Percentiles rank a stretch among this genome's conserved stretches.
phyloP scores from a whole-genome alignment of 495 filamentous ascomycete genomes.

The Niebla homalea region DNA sequence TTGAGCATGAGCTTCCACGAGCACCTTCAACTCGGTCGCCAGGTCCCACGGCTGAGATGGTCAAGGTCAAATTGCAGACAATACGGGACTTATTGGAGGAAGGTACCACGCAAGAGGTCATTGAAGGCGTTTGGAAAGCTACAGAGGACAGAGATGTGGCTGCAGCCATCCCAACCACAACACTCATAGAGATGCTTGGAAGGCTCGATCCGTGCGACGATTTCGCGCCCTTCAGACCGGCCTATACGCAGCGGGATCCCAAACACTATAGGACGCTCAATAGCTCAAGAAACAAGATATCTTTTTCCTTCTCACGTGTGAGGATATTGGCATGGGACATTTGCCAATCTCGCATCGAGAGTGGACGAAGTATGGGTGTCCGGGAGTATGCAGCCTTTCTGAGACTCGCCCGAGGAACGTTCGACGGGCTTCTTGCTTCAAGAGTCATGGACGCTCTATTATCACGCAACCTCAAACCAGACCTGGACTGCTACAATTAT shows the following conservation, averaged over 20 bases:
- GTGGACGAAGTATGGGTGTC: not conserved
- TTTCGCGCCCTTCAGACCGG: constrained; percentile 8
- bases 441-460: constrained; percentile 39
- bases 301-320: not conserved
- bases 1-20: no score
- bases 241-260: constrained; percentile 19
- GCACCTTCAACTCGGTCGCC: no score
- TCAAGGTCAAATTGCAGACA: no score
- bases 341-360: not conserved
- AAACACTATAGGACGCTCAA: constrained; percentile 1
- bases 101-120: constrained; percentile 2
- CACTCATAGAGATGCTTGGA: constrained; percentile 36
- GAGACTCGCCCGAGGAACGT: constrained; percentile 4
- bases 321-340: not conserved
- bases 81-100: no score
- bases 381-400: constrained; percentile 5
- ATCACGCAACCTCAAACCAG: constrained; percentile 24
- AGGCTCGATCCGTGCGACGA: constrained; percentile 31
- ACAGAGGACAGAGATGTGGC: constrained; percentile 15
- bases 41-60: no score
- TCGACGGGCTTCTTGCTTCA: constrained; percentile 31
- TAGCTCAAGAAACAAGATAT: not conserved
- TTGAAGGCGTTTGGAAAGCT: constrained; percentile 10
- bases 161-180: constrained; percentile 17
- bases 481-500: constrained; percentile 44